These are phyloP conservation scores for Mortierella antarctica DNA, from an alignment of 192 early-diverging fungal species.

Conservation along the genomic window DNA sequence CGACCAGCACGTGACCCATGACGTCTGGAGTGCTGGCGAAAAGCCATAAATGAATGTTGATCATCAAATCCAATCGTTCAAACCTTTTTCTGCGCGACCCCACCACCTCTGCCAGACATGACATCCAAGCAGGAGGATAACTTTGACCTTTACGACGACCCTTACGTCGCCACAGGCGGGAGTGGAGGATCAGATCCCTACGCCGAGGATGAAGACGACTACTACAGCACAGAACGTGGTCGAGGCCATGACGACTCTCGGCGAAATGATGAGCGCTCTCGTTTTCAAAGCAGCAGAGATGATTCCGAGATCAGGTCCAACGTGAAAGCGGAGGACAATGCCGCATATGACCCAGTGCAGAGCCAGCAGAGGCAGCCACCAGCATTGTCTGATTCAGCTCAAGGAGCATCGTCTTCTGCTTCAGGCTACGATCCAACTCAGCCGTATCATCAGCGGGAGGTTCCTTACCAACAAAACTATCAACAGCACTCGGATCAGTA, in stretches of 20 bases:
- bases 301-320: background rate
- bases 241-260: constrained; percentile 15
- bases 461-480: constrained; percentile 13
- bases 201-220: constrained; percentile 45
- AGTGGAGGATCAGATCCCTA: constrained; percentile 29
- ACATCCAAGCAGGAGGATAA: constrained; percentile 46
- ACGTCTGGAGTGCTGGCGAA: background rate
- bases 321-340: background rate
- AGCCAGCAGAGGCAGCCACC: constrained; percentile 1
- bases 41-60: background rate
- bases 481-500: constrained; percentile 16
- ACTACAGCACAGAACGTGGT: constrained; percentile 26
- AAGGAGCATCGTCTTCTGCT: background rate
- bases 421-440: constrained; percentile 28
- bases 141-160: constrained; percentile 54
- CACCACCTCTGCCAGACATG: constrained; percentile 9
- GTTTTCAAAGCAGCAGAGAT: constrained; percentile 19
- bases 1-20: background rate
- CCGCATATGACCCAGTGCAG: background rate
- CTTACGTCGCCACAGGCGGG: constrained; percentile 32
- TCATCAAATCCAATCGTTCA: background rate
- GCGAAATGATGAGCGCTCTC: constrained; percentile 12
- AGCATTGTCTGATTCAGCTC: background rate
- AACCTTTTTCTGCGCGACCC: background rate
- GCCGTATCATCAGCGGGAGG: constrained; percentile 20